Evolutionary conservation across 176 grass and related monocot species (phyloP), one percentile per base, ranked within the genome.

Genomic region (Canna indica): DNA sequence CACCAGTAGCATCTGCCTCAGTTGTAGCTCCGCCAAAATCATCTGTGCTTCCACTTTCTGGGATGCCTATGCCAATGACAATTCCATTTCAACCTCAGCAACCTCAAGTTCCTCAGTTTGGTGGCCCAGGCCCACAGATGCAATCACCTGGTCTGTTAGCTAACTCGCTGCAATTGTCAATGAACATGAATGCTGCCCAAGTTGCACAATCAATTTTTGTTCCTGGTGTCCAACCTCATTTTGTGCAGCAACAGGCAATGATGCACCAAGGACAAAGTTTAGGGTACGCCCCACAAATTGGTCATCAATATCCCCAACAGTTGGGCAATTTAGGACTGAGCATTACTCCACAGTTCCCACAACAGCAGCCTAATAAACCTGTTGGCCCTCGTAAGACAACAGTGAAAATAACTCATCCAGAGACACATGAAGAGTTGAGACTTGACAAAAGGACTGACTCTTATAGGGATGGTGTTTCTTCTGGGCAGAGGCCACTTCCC

Each of bases 331-430:
- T 82, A 67, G 84, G 72, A 33, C 81, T 84, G 48, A 61, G 44
- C 26, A 78, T 91, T 5, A 8, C 69, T 44, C 53, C 75, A 2
- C 94, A 90, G 33, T 84, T 69, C 38, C 68, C 84, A 38, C 84
- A 90, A 27, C 85, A 86, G 36, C 72, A 83, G 65, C 68, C 77
- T 39, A 84, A 69, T 73, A 86, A 85, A 33, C 83, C 57, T 72
- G 24, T 11, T 79, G 75, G 67, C 71, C 70, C 67, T 38, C 80
- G 86, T 4, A 91, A 91, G 78, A 81, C 75, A 27, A 64, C 75
- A 69, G 53, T 96, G 62, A 85, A 90, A 68, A 96, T 96, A 54
- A 96, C 85, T 52, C 87, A 96, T 68, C 91, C 91, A 29, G 91
- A 88, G 1, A 96, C 91, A 36, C 87, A 88, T 60, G 91, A 96